phyloP scores from a whole-genome alignment of 2,329 filamentous ascomycete genomes.

The Graphilbum fragrans region DNA sequence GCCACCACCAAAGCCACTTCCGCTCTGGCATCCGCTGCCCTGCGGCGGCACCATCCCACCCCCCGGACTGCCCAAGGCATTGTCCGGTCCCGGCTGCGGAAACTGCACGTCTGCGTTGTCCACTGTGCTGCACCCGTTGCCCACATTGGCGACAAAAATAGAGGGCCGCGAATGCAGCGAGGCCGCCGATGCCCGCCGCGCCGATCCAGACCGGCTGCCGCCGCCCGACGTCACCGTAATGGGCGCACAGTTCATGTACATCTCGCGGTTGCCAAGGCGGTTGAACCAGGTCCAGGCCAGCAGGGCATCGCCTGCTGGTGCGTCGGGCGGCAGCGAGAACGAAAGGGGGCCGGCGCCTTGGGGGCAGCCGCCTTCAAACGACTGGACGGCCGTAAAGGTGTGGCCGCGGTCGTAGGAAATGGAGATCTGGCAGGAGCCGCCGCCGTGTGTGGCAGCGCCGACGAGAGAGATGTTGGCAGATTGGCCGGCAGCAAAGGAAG shows the following conservation, averaged over 20 bases:
- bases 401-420: slow-evolving; percentile 62
- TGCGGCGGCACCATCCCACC: slow-evolving; percentile 26
- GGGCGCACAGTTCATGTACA: slow-evolving; percentile 78
- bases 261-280: slow-evolving; percentile 64
- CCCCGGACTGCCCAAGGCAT: slow-evolving; percentile 52
- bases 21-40: slow-evolving; percentile 11
- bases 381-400: slow-evolving; percentile 56
- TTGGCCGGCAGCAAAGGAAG: slow-evolving; percentile 49
- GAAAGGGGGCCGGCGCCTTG: slow-evolving; percentile 34
- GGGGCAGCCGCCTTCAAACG: slow-evolving; percentile 44
- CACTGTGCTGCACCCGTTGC: slow-evolving; percentile 8
- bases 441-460: slow-evolving; percentile 51
- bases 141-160: slow-evolving; percentile 7
- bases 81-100: slow-evolving; percentile 7
- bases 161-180: slow-evolving; percentile 4
- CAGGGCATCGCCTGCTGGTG: slow-evolving; percentile 43
- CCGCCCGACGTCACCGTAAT: slow-evolving; percentile 35
- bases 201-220: slow-evolving; percentile 43
- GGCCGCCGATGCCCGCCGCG: slow-evolving; percentile 52
- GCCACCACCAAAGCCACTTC: neutral
- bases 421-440: slow-evolving; percentile 66
- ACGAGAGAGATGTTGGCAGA: slow-evolving; percentile 50
- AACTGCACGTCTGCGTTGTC: slow-evolving; percentile 11
- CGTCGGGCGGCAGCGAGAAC: slow-evolving; percentile 55
- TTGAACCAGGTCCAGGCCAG: slow-evolving; percentile 74